Evolutionary conservation across 2,329 filamentous ascomycete species (phyloP).

Genomic region (Fusarium sp.): DNA sequence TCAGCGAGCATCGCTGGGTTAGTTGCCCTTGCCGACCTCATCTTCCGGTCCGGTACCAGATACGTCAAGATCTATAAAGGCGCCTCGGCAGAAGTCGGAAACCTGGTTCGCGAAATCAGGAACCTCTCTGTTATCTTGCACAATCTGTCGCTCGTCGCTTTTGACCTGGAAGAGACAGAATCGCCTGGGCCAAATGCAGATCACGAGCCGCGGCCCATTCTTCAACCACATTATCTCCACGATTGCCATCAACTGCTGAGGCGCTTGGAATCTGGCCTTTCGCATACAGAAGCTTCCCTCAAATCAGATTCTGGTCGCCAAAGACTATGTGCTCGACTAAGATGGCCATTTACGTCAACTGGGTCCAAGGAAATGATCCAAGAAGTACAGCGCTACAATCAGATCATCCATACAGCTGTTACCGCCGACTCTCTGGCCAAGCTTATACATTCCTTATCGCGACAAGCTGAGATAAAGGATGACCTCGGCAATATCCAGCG

Average conservation of each 20-base stretch:
- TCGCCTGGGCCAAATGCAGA: too few relatives aligned
- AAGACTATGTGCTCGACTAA: not conserved
- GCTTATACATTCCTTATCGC: not conserved
- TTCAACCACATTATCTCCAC: not conserved
- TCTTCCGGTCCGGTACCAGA: slow-evolving; percentile 6
- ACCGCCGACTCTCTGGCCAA: not conserved
- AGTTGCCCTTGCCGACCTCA: slow-evolving; percentile 22
- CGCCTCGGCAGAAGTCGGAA: not conserved
- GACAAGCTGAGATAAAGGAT: not conserved
- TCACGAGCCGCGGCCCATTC: not conserved
- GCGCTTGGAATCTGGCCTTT: not conserved
- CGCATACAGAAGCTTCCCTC: not conserved
- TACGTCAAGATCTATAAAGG: slow-evolving; percentile 7
- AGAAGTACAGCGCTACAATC: slow-evolving; percentile 1
- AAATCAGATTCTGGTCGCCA: not conserved
- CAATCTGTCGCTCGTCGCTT: not conserved
- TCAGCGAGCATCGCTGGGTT: slow-evolving; percentile 28
- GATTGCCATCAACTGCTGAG: not conserved
- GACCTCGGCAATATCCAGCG: not conserved
- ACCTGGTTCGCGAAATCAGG: slow-evolving; percentile 4
- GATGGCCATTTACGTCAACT: slow-evolving; percentile 8
- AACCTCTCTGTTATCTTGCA: slow-evolving; percentile 2
- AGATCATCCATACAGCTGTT: not conserved
- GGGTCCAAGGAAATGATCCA: not conserved
- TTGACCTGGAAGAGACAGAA: not conserved